Conservation (phyloP, 2,329 filamentous ascomycete species). For the Akanthomyces lecanii region DNA sequence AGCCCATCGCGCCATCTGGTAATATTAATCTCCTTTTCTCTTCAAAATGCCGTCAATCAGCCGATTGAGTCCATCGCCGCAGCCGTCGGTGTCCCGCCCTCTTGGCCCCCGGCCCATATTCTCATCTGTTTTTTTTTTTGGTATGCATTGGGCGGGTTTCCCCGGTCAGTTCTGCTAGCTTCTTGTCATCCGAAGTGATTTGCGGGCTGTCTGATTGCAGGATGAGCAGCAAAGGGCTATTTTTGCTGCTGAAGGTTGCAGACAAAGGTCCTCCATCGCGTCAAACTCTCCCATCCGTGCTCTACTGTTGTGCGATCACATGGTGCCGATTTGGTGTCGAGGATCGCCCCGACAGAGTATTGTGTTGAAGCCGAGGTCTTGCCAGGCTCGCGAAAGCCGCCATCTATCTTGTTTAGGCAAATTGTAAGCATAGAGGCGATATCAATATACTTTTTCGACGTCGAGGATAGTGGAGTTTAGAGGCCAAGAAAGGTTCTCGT, state of each 20-base stretch:
- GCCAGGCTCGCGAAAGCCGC: no score
- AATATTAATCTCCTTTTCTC: not conserved
- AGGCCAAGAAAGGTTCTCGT: not conserved
- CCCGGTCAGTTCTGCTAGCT: not conserved
- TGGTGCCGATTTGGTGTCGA: no score
- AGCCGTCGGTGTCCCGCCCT: not conserved
- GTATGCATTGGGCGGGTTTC: not conserved
- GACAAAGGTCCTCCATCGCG: no score
- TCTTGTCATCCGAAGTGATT: constrained; percentile 1
- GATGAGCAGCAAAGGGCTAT: no score
- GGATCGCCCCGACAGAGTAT: no score
- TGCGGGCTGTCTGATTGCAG: not conserved
- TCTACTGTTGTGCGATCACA: no score
- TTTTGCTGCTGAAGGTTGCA: no score
- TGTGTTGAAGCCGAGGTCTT: no score
- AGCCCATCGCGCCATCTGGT: no score
- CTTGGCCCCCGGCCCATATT: not conserved
- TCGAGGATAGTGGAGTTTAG: not conserved
- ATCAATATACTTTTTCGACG: not conserved
- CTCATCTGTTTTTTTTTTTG: not conserved
- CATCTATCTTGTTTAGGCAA: no score
- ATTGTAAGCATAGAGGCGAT: no score
- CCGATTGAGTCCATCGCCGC: not conserved
- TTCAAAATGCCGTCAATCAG: not conserved
- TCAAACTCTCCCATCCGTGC: no score